Percentiles rank a stretch among this genome's conserved stretches.
These are phyloP conservation scores for Hypsizygus ulmarius DNA, from an alignment of 1,284 basidiomycete genomes.

Conservation along the genomic window DNA sequence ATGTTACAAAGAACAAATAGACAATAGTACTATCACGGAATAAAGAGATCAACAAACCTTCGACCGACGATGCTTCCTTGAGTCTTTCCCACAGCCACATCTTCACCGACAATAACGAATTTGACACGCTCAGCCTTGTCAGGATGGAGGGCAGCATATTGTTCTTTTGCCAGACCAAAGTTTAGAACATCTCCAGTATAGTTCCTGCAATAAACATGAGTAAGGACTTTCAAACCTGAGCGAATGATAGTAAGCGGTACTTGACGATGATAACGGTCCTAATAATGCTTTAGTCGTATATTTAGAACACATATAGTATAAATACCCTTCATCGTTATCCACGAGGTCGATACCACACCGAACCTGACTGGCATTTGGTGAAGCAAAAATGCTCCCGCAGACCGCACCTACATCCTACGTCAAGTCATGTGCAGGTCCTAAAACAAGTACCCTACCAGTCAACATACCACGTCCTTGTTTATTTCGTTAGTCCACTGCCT, in stretches of 20 bases:
- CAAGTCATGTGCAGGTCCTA: conserved; percentile 3
- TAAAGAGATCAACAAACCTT: conserved; percentile 44
- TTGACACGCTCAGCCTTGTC: conserved; percentile 66
- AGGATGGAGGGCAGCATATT: conserved; percentile 71
- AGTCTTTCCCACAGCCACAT: conserved; percentile 81
- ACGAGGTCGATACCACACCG: conserved; percentile 77
- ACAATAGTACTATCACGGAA: no score
- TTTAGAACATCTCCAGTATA: conserved; percentile 91
- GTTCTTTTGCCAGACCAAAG: conserved; percentile 90
- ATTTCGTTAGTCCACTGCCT: conserved; percentile 10
- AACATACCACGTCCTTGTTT: conserved; percentile 72
- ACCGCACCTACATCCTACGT: conserved; percentile 61
- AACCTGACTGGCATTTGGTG: conserved; percentile 84
- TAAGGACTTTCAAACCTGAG: neutral
- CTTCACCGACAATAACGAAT: conserved; percentile 88
- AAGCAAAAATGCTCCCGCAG: conserved; percentile 85
- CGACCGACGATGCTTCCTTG: conserved; percentile 83
- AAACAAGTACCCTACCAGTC: conserved; percentile 44
- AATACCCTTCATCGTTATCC: conserved; percentile 73
- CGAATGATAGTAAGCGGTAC: conserved; percentile 37
- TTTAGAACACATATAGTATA: conserved; percentile 9
- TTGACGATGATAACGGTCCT: conserved; percentile 85
- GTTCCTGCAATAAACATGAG: conserved; percentile 46
- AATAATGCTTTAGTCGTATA: conserved; percentile 7
- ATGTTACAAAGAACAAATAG: neutral